Percentiles rank a stretch among this genome's conserved stretches.
phyloP scores from a whole-genome alignment of 164 flowering plant species.

The Kalanchoe fedtschenkoi region DNA sequence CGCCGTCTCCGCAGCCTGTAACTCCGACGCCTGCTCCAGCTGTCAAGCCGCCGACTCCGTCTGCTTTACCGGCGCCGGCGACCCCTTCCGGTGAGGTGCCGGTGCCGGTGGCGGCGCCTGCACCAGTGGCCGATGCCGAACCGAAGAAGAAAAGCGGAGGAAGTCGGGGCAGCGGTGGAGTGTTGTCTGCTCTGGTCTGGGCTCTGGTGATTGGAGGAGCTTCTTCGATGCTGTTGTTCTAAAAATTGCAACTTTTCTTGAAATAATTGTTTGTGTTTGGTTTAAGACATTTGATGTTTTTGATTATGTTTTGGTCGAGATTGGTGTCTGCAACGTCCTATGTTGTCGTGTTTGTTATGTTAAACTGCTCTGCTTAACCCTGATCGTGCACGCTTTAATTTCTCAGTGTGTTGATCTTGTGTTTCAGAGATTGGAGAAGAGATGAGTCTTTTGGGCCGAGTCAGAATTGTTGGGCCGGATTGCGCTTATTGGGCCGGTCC shows the following conservation, averaged over 20 bases:
- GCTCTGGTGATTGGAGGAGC: background rate
- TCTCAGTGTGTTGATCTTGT: too few species aligned
- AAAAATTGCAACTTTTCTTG: background rate
- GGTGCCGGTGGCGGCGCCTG: too few species aligned
- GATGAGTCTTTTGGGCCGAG: too few species aligned
- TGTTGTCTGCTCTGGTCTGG: background rate
- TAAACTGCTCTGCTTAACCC: too few species aligned
- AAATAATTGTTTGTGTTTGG: slow-evolving; percentile 1
- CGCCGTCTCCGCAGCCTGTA: background rate
- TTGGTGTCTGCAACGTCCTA: background rate
- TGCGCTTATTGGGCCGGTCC: too few species aligned
- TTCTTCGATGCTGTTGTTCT: background rate
- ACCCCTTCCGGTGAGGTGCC: background rate
- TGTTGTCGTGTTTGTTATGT: too few species aligned
- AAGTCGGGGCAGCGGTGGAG: background rate
- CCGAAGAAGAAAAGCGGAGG: background rate
- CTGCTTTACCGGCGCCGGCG: background rate
- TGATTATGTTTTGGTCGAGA: too few species aligned
- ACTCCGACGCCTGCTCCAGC: background rate
- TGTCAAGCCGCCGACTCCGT: background rate
- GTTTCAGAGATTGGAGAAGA: too few species aligned
- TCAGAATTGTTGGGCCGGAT: too few species aligned
- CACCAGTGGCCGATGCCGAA: background rate
- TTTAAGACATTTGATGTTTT: background rate
- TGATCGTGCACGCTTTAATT: too few species aligned